These are phyloP conservation scores for Populus hybrid DNA, from an alignment of 441 rosid genomes.

Conservation along the genomic window DNA sequence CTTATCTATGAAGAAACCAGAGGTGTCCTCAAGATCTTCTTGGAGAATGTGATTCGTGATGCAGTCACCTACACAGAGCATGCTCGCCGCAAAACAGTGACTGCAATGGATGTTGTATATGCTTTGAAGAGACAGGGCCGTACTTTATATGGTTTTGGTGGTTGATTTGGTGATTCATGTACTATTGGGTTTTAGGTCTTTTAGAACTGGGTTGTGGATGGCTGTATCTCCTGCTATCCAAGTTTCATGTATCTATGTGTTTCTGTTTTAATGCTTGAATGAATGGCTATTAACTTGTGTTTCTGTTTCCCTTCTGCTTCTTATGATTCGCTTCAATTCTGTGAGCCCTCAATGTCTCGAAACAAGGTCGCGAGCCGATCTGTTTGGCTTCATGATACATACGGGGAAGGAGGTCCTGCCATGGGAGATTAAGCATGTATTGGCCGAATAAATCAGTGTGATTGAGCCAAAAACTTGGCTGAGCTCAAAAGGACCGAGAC, in stretches of 20 bases:
- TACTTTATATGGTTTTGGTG: conserved; percentile 6
- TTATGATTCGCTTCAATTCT: background rate
- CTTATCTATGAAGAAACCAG: conserved; percentile 13
- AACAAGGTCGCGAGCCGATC: too few species aligned
- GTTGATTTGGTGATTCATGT: background rate
- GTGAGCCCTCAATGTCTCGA: background rate
- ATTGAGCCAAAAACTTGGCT: too few species aligned
- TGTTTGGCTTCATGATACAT: too few species aligned
- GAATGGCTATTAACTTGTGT: background rate
- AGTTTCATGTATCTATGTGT: background rate
- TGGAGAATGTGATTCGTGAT: conserved; percentile 12
- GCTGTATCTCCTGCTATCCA: background rate
- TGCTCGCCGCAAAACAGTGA: conserved; percentile 8
- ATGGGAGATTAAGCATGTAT: too few species aligned
- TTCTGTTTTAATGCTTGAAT: background rate
- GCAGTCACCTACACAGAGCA: conserved; percentile 13
- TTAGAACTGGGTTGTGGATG: background rate
- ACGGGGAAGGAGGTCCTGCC: too few species aligned
- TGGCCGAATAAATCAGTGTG: too few species aligned
- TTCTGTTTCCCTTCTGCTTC: too few species aligned
- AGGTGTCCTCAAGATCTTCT: conserved; percentile 10
- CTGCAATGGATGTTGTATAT: conserved; percentile 12
- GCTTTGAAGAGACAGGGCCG: conserved; percentile 12
- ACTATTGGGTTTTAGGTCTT: background rate
- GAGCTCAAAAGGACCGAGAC: too few species aligned